Base-by-base conservation (phyloP, 2,329 filamentous ascomycete genomes). In the Ophiognomonia clavigignenti-juglandacearum region DNA sequence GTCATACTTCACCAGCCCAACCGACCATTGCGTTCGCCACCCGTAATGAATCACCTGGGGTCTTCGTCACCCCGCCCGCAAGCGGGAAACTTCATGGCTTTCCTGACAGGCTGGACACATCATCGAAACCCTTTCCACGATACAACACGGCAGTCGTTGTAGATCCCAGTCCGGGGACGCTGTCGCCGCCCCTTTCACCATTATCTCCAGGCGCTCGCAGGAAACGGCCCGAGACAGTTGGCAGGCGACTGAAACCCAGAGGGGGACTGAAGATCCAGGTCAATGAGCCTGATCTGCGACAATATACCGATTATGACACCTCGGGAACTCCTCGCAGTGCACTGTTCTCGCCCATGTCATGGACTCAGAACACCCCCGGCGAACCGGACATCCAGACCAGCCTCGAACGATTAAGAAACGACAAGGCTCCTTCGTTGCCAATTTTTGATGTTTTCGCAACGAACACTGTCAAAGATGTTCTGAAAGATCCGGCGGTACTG, bases 241-340 rank as follows among this genome's bases (percentile, higher is more conserved):
- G 44, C n/a, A 34, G 29, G 16, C 44, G 44, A 1, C 16, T 43
- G 5, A 43, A 39, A n/a, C 35, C 22, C 13, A 43, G 37, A 11
- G 32, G 39, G 4, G 44, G 44, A 4, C 37, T 41, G 3, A 47
- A 42, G 22, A 26, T 42, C 19, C 34, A 47, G 9, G 19, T 47
- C 8, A 46, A 47, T 10, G 48, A 50, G 3, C 34, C 29, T 10
- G 19, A 29, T 3, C 23, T 50, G 11, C 37, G 48, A 6, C 34
- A 47, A 27, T 50, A 50, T 5, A 50, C 44, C 11, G 39, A 50
- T 18, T 50, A 50, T 14, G 48, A 50, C 14, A 37, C 27, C 2
- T 27, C 24, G 2, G 48, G 48, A 1, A 40, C 40, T 4, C 48
- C 44, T 10, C 44, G 39, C 13, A 47, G 34, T 11, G 39, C 48